Evolutionary conservation across 2,329 filamentous ascomycete species (phyloP).

Genomic region (Colletotrichum magnum): DNA sequence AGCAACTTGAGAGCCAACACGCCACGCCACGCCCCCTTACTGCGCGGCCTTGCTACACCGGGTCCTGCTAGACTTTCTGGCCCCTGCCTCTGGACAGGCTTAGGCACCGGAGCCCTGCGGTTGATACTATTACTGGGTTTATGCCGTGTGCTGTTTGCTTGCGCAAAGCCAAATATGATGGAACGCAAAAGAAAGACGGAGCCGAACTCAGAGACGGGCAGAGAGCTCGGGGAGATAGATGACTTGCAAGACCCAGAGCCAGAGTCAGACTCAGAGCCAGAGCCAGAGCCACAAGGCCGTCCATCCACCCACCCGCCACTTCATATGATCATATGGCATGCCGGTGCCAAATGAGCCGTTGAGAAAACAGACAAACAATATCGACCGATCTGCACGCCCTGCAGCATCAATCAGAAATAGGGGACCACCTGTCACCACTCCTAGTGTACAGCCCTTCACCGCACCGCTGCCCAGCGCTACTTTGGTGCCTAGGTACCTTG

Average conservation of each 20-base stretch:
- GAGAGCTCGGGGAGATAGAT: no score
- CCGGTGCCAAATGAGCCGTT: conserved; percentile 24
- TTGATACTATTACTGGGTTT: conserved; percentile 18
- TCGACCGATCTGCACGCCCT: conserved; percentile 23
- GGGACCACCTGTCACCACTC: conserved; percentile 27
- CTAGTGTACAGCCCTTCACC: conserved; percentile 1
- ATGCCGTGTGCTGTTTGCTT: conserved; percentile 16
- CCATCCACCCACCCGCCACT: background rate
- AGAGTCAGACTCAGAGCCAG: no score
- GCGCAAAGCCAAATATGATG: background rate
- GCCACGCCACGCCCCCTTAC: background rate
- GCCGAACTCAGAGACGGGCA: no score
- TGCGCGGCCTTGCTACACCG: background rate
- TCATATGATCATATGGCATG: background rate
- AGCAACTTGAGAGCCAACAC: no score
- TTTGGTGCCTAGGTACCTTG: no score
- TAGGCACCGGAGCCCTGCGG: background rate
- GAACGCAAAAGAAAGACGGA: background rate
- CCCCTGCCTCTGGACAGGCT: background rate
- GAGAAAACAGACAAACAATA: conserved; percentile 26
- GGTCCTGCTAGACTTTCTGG: conserved; percentile 18
- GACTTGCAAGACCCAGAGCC: no score
- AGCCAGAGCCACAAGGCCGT: no score
- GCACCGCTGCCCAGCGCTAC: conserved; percentile 6
- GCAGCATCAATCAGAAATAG: conserved; percentile 31